These are phyloP conservation scores for Stachybotrys chartarum DNA, from an alignment of 2,329 filamentous ascomycete species.

Conservation along the genomic window DNA sequence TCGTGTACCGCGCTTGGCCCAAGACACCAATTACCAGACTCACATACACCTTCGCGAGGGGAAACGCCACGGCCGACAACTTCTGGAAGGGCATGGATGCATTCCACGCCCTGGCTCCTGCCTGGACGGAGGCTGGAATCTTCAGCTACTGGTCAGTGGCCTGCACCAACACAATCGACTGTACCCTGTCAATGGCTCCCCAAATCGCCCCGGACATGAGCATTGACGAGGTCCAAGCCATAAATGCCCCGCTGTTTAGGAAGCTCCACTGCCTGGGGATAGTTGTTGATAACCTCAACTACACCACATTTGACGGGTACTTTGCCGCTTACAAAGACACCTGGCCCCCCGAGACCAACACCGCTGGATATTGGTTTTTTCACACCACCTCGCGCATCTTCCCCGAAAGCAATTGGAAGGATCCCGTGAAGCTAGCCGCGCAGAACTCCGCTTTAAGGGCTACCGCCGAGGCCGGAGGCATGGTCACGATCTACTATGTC, in stretches of 20 bases:
- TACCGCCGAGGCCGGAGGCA: neutral
- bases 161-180: neutral
- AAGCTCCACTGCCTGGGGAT: neutral
- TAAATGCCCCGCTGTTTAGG: neutral
- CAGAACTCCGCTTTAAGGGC: neutral
- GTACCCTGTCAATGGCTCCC: neutral
- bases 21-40: too few species aligned
- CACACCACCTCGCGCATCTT: neutral
- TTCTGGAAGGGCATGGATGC: neutral
- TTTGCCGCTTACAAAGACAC: neutral
- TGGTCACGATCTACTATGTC: neutral
- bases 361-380: neutral
- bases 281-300: neutral
- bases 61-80: neutral
- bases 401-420: neutral
- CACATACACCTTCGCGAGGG: neutral
- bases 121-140: neutral
- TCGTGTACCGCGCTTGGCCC: neutral
- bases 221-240: neutral
- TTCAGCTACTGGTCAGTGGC: neutral
- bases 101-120: neutral
- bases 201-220: neutral
- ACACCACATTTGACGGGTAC: neutral
- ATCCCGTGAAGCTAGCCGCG: neutral
- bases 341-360: neutral